Conservation (phyloP, 2,329 filamentous ascomycete genomes). For the Dothistroma septosporum region DNA sequence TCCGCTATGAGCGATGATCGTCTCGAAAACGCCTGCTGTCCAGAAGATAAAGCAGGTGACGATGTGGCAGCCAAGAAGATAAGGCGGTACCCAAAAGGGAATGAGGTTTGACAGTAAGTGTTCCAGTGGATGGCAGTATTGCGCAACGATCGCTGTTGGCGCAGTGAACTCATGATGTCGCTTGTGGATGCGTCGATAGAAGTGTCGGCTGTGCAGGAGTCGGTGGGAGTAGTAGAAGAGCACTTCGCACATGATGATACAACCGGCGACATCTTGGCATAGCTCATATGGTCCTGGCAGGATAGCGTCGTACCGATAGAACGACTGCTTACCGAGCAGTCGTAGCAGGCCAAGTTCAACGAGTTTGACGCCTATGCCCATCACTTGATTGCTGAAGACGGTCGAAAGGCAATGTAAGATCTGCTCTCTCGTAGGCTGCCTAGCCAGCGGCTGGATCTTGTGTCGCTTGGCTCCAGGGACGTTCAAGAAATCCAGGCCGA, state of each 20-base stretch:
- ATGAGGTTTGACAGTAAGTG: slow-evolving; percentile 4
- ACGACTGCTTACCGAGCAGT: background rate
- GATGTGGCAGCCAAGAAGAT: slow-evolving; percentile 6
- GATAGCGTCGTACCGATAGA: background rate
- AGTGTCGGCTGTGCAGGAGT: slow-evolving; percentile 2
- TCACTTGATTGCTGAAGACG: background rate
- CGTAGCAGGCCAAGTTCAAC: background rate
- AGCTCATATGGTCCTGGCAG: background rate
- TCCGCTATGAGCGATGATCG: slow-evolving; percentile 3
- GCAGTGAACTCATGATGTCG: slow-evolving; percentile 10
- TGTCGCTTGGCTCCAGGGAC: background rate
- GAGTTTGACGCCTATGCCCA: background rate
- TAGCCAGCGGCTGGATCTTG: slow-evolving; percentile 1
- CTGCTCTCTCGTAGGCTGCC: background rate
- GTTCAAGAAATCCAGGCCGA: background rate
- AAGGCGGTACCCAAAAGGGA: slow-evolving; percentile 6
- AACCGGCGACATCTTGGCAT: background rate
- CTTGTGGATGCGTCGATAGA: slow-evolving; percentile 9
- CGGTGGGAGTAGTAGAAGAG: slow-evolving; percentile 9
- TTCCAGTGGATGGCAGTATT: slow-evolving; percentile 8
- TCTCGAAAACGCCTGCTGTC: slow-evolving; percentile 2
- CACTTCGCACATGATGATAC: slow-evolving; percentile 5
- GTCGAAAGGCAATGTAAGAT: background rate
- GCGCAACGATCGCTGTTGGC: slow-evolving; percentile 2
- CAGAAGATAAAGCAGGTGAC: slow-evolving; percentile 3